Evolutionary conservation across 2,329 filamentous ascomycete species (phyloP).

Genomic region (Penicillium hesseltinei): DNA sequence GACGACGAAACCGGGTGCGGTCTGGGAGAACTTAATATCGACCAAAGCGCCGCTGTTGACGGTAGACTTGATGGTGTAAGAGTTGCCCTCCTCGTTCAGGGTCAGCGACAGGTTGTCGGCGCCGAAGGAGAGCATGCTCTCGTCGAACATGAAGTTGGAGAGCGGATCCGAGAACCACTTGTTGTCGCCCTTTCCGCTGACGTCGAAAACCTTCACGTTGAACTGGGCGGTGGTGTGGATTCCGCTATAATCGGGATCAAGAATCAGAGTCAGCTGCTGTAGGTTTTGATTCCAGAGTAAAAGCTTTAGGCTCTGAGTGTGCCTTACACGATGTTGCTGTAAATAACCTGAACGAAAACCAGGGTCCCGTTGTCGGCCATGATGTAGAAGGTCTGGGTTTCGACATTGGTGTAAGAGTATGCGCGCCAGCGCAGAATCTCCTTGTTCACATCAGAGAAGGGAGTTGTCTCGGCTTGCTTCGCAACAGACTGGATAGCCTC

Average conservation of each 20-base stretch:
- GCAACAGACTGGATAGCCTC: slow-evolving; percentile 82
- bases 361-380: slow-evolving; percentile 73
- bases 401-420: slow-evolving; percentile 81
- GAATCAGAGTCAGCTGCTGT: slow-evolving; percentile 9
- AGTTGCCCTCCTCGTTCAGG: slow-evolving; percentile 77
- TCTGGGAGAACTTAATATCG: slow-evolving; percentile 76
- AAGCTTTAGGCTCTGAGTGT: not conserved
- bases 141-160: slow-evolving; percentile 76
- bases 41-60: slow-evolving; percentile 77
- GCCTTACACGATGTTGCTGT: slow-evolving; percentile 90
- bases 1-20: slow-evolving; percentile 76
- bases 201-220: slow-evolving; percentile 87
- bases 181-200: slow-evolving; percentile 67
- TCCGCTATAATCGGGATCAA: slow-evolving; percentile 57
- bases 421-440: slow-evolving; percentile 79
- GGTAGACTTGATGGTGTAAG: slow-evolving; percentile 87
- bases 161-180: slow-evolving; percentile 84
- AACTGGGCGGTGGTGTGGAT: slow-evolving; percentile 90
- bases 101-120: slow-evolving; percentile 82
- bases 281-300: not conserved
- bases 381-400: slow-evolving; percentile 94
- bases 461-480: slow-evolving; percentile 71
- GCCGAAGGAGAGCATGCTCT: slow-evolving; percentile 78
- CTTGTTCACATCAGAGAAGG: slow-evolving; percentile 75
- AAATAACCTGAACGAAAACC: slow-evolving; percentile 85